Conservation (phyloP, 176 grass and related monocot species). For the Zizania latifolia region DNA sequence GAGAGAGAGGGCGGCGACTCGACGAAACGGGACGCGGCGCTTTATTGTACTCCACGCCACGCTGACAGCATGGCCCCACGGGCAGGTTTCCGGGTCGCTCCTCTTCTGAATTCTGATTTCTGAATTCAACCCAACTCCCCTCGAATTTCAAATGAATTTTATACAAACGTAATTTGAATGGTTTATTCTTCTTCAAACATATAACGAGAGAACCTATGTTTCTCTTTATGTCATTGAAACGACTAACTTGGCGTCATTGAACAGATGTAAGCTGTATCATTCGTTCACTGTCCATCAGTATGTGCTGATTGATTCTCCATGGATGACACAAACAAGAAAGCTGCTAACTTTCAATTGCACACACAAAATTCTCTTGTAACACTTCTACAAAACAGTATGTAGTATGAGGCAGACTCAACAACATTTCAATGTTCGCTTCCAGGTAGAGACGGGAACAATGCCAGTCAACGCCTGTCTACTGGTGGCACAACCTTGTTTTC, state of each 20-base stretch:
- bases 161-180: too few relatives aligned
- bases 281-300: too few relatives aligned
- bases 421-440: not conserved
- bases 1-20: too few relatives aligned
- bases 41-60: not conserved
- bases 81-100: not conserved
- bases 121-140: not conserved
- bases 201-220: too few relatives aligned
- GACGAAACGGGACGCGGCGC: too few relatives aligned
- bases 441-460: not conserved
- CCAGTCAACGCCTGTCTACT: not conserved
- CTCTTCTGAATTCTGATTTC: not conserved
- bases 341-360: not conserved
- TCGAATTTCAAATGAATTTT: not conserved
- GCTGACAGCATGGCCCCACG: not conserved
- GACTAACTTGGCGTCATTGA: not conserved
- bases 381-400: too few relatives aligned
- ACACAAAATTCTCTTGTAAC: not conserved
- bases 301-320: too few relatives aligned
- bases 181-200: not conserved
- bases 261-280: too few relatives aligned
- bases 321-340: not conserved
- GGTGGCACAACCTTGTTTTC: too few relatives aligned
- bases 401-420: too few relatives aligned
- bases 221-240: too few relatives aligned